These are phyloP conservation scores for Salinomyces thailandicus DNA, from an alignment of 2,329 filamentous ascomycete genomes.

Conservation along the genomic window DNA sequence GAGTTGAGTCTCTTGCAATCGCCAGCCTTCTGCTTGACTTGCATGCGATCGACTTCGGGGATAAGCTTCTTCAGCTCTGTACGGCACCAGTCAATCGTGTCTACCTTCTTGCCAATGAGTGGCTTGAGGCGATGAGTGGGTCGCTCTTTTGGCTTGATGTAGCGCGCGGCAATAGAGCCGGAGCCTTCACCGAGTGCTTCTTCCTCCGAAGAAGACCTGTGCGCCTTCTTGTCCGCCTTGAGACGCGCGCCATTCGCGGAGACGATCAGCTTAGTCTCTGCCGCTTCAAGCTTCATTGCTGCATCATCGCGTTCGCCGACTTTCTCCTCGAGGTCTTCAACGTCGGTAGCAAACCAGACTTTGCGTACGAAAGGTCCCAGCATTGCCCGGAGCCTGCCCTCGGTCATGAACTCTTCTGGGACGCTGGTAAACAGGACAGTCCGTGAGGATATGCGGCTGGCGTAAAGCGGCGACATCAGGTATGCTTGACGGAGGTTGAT, in stretches of 20 bases:
- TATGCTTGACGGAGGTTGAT: conserved; percentile 91
- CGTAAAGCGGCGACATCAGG: conserved; percentile 71
- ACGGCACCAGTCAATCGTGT: conserved; percentile 86
- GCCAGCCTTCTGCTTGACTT: conserved; percentile 54
- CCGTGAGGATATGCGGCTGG: conserved; percentile 75
- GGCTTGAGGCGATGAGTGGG: conserved; percentile 66
- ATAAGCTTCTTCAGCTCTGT: conserved; percentile 65
- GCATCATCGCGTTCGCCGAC: conserved; percentile 72
- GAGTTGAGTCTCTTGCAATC: conserved; percentile 57
- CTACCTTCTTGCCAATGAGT: conserved; percentile 75
- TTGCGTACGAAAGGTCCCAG: conserved; percentile 73
- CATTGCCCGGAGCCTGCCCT: conserved; percentile 64
- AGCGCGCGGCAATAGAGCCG: conserved; percentile 61
- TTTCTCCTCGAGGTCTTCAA: conserved; percentile 64
- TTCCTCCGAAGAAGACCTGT: conserved; percentile 28
- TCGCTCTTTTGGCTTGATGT: conserved; percentile 61
- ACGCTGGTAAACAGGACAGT: conserved; percentile 86
- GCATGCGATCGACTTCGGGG: conserved; percentile 57
- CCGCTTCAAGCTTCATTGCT: conserved; percentile 71
- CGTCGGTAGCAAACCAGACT: conserved; percentile 74
- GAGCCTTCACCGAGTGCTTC: conserved; percentile 50
- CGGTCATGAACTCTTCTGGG: conserved; percentile 64
- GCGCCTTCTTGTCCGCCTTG: conserved; percentile 51
- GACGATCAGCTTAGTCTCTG: conserved; percentile 77
- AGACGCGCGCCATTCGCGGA: conserved; percentile 61